Conservation (phyloP, 2,329 filamentous ascomycete species). For the Pseudopyrenochaeta lycopersici region DNA sequence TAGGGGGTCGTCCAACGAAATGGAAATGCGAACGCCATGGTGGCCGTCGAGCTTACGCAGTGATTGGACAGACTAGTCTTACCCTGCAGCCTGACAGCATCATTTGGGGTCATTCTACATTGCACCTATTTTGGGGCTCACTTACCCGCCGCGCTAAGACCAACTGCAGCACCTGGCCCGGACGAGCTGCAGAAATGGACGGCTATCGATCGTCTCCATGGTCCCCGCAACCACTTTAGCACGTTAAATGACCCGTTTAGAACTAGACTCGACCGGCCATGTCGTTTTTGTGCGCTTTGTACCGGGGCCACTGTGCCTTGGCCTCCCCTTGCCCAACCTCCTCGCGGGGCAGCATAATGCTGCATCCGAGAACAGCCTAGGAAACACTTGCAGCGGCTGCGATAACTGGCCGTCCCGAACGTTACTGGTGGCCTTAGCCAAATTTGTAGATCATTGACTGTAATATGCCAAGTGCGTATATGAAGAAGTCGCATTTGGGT, state of each 20-base stretch:
- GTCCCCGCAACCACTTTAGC: conserved; percentile 43
- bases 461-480: conserved; percentile 41
- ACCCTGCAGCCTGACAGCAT: conserved; percentile 38
- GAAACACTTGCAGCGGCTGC: conserved; percentile 50
- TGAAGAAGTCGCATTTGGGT: conserved; percentile 27
- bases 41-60: conserved; percentile 18
- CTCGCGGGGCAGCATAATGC: conserved; percentile 35
- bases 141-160: conserved; percentile 47
- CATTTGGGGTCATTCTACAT: conserved; percentile 47
- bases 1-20: conserved; percentile 42
- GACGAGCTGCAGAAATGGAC: conserved; percentile 29
- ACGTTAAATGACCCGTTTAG: conserved; percentile 42
- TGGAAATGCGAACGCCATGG: conserved; percentile 37
- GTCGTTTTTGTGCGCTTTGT: conserved; percentile 21
- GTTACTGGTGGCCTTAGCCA: conserved; percentile 46
- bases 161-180: conserved; percentile 26
- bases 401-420: conserved; percentile 52
- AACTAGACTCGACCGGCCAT: conserved; percentile 26
- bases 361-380: conserved; percentile 37
- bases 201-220: conserved; percentile 38
- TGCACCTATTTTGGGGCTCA: conserved; percentile 51
- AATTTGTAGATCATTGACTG: conserved; percentile 42
- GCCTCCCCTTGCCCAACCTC: conserved; percentile 34
- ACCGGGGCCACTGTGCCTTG: conserved; percentile 32
- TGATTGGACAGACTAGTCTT: conserved; percentile 43